Percentiles rank a stretch among this genome's conserved stretches.
Evolutionary conservation across 2,329 filamentous ascomycete species (phyloP).

Genomic region (Scytalidium lignicola): DNA sequence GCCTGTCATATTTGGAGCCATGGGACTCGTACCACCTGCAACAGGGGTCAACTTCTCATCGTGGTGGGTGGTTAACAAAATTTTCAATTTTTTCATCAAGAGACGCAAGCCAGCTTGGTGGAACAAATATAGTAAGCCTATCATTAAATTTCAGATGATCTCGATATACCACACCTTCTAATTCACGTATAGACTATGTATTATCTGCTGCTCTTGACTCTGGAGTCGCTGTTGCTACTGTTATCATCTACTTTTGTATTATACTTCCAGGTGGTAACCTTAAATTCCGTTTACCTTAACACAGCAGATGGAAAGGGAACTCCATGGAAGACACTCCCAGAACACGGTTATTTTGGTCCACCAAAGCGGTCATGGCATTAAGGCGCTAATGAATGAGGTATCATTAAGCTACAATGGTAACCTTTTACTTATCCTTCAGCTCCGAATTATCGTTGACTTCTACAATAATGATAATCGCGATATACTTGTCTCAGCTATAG

Average conservation of each 20-base stretch:
- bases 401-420: too few species aligned
- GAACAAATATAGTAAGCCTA: slow-evolving; percentile 35
- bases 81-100: slow-evolving; percentile 67
- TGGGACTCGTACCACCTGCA: slow-evolving; percentile 42
- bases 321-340: slow-evolving; percentile 11
- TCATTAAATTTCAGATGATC: too few species aligned
- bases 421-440: too few species aligned
- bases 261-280: slow-evolving; percentile 51
- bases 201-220: slow-evolving; percentile 61
- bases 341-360: slow-evolving; percentile 12
- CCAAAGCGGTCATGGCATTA: slow-evolving; percentile 9
- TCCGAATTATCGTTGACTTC: too few species aligned
- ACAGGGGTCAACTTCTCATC: slow-evolving; percentile 70
- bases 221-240: slow-evolving; percentile 60
- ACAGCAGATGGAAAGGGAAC: slow-evolving; percentile 16
- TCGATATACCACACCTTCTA: too few species aligned
- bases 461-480: too few species aligned
- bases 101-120: slow-evolving; percentile 63
- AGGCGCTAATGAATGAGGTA: too few species aligned
- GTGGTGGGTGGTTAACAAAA: slow-evolving; percentile 65
- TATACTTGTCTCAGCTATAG: too few species aligned
- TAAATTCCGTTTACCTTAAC: slow-evolving; percentile 19
- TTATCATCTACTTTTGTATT: slow-evolving; percentile 68
- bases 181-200: slow-evolving; percentile 48
- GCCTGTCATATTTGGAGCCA: slow-evolving; percentile 24